Base-by-base conservation (phyloP, 2,329 filamentous ascomycete genomes). In the Sporothrix brunneoviolacea region DNA sequence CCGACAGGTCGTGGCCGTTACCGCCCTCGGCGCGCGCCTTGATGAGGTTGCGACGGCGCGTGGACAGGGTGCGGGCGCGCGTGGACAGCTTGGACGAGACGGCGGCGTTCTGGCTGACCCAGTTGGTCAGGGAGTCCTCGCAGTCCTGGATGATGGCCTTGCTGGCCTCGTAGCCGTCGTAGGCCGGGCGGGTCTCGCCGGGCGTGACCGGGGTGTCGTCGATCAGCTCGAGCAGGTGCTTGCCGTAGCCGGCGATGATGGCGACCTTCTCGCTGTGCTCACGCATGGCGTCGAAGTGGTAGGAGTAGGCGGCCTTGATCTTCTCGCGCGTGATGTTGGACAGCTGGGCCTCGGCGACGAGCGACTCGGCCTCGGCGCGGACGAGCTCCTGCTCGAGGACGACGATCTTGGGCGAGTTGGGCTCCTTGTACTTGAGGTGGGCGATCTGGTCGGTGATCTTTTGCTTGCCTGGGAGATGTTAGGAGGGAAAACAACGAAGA, bases 251-350 rank as follows among this genome's bases (percentile, higher is more conserved):
- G 36, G 93, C 93, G 64, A 98, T 95, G 66, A 98, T 94, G 64
- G 93, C 93, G 21, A 97, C 80, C 77, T 98, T 98, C 73, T 98
- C 93, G 68, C 87, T 93, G 72, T 97, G 93, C 75, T 98, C 93
- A 55, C 89, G 88, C 58, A 98, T 82, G 38, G 93, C 93, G 65
- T 98, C 91, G 62, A 98, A 98, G 67, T 98, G 93, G 74, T 97
- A 98, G 48, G 85, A 87, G 73, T 96, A 98, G 36, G 93, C 93
- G 47, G 91, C 87, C 82, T 98, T 98, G 67, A 98, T 84, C 80
- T 98, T 98, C 74, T 98, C 91, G 62, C 93, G 91, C 22, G 94
- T 98, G 65, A 98, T 98, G 78, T 98, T 98, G 67, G 91, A 96
- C 47, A 98, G 80, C 73, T 98, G 93, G 8, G 93, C 93, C 70